Evolutionary conservation across 306 rosid genomes (phyloP), one percentile per base, ranked within the genome.

Genomic region (Lablab purpureus): DNA sequence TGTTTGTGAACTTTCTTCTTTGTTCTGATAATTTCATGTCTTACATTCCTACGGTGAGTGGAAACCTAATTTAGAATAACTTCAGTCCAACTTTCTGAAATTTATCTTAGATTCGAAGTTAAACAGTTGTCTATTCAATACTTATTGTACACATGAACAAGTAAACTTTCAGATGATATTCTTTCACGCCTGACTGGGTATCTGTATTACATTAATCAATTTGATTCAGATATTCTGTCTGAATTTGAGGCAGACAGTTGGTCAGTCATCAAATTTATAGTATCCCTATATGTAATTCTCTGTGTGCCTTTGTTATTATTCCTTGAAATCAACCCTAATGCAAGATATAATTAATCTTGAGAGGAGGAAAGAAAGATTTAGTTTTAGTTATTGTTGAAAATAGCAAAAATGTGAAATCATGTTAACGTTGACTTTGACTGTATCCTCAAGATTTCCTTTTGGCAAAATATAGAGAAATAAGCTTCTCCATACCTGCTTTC

Each of bases 1-100:
- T 81, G 52, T 77, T 74, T 66, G 30, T 50, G 78, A 50, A 64
- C 41, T 60, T 73, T 50, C 81, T 72, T 66, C 51, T 73, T 45
- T 40, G 15, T 46, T 68, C 23, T 30, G 30, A 9, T 65, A 66
- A 34, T 83, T 55, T 46, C 56, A 40, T 10, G 11, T 40, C 45
- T 40, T 37, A 9, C 2, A 40, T 40, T 40, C 13, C 58, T 36
- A 43, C 10, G 6, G 63, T 14, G 40, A 43, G 2, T 13, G 41
- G 69, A 67, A 70, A 28, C 40, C 25, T 51, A 15, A 6, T 51
- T 82, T 18, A 64, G 63, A 30, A 43, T 34, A 66, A 21, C 46
- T 54, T 74, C 47, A 41, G 18, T 2, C 65, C 30, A 21, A 67
- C 50, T 41, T 81, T 43, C 37, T 2, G 1, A 21, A 54, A 55